Base-by-base conservation (phyloP, 2,329 filamentous ascomycete species). In the Aspergillus awamori region DNA sequence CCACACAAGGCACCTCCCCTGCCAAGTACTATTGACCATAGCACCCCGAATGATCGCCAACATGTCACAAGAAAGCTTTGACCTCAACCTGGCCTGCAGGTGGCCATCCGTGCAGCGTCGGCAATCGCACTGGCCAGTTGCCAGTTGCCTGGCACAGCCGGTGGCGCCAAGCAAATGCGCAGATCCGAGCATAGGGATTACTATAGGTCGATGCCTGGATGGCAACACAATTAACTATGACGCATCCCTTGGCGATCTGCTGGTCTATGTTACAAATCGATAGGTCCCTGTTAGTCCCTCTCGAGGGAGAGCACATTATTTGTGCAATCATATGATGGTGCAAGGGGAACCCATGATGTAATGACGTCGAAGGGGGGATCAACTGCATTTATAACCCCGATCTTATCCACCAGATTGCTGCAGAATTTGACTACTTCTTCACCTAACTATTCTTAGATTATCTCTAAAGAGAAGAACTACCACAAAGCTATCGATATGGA, bases 401-500 rank as follows among this genome's bases (percentile, higher is more conserved):
- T 54, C 10, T 26, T 15, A 8, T 5, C 20, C 22, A 13, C 52
- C 36, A 15, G 1, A 4, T 10, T 41, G 10, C 17, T 43, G 20
- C 36, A 45, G 20, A 28, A 17, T 11, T 10, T 30, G 22, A 5
- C 6, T 11, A 20, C 11, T 30, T 17, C 8, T 6, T 8, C 33
- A 20, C 26, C 13, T 45, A 30, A 17, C 2, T 2, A 17, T n/a
- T 0, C 13, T 2, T 22, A 22, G 1, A 43, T 15, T 5, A 28
- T 28, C 4, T 15, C 13, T 28, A 30, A 10, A 30, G 28, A 11
- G 1, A 11, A 22, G 10, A 11, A 22, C 4, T n/a, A 49, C 49
- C 22, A 5, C n/a, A 22, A 22, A 13, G 5, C 2, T n/a, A 24
- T 13, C 20, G 26, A 8, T 8, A 65, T 65, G 63, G 63, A 65